Base-by-base conservation (phyloP, 1,284 basidiomycete genomes). In the Mycosarcoma maydis region DNA sequence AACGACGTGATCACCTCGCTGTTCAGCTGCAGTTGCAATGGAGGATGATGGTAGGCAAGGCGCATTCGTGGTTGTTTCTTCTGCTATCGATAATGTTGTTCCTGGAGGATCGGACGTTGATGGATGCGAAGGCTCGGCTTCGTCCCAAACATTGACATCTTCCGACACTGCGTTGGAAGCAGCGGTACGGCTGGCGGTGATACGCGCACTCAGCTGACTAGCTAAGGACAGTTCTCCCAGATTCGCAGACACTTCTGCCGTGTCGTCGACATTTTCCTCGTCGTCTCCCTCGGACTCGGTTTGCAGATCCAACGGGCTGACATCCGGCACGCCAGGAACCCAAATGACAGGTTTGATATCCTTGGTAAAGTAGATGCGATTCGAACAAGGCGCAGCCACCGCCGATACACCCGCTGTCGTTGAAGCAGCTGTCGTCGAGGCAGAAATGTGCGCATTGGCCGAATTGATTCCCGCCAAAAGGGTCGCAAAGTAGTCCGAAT, bases 401-500 rank as follows among this genome's bases (percentile, higher is more conserved):
- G 51, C 27, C 2, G 47, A 33, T 2, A 14, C 19, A 4, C 11
- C 26, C 20, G 36, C 3, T 23, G 17, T 20, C 2, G 23, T 33
- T 22, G 57, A 32, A 19, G 5, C 39, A 2, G 54, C 50, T n/a
- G 43, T 17, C 6, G 60, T 10, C 3, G 65, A 56, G 10, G 49
- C 27, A 20, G 56, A 50, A 30, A 64, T 57, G n/a, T 70, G 60
- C 8, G 62, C 64, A 22, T 73, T 73, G 8, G 56, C 57, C 11
- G 59, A 48, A 29, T 71, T 59, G 57, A 69, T 57, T 14, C 61
- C 47, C 3, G 59, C 53, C 17, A 90, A 83, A 0, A 90, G 90
- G 57, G 87, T 87, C 80, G 90, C 92, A 75, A 92, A 86, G 7
- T 92, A 88, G 80, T 94, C 92, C 68, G 93, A 89, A 81, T 94